These are phyloP conservation scores for Neopestalotiopsis sp. DNA, from an alignment of 2,329 filamentous ascomycete genomes.

Conservation along the genomic window DNA sequence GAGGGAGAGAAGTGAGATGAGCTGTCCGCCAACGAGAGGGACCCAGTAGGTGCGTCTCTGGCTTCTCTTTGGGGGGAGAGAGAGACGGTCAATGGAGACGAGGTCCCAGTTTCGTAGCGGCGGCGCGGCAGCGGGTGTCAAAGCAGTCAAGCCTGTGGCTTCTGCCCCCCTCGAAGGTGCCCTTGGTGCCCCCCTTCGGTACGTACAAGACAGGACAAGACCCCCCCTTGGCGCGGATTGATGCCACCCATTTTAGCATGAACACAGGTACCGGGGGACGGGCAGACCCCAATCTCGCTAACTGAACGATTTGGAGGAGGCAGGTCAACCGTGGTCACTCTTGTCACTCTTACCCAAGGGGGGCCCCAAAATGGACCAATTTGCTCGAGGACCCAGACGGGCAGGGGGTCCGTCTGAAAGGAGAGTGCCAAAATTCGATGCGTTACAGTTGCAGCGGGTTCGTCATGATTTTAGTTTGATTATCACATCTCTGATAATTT, in stretches of 20 bases:
- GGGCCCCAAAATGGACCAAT: constrained; percentile 13
- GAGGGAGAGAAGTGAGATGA: constrained; percentile 21
- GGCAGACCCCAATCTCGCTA: constrained; percentile 47
- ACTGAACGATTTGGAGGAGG: constrained; percentile 28
- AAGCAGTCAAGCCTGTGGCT: neutral
- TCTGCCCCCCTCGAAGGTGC: neutral
- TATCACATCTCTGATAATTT: constrained; percentile 16
- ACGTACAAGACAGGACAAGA: neutral
- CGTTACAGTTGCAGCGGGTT: constrained; percentile 16
- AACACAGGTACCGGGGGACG: constrained; percentile 30
- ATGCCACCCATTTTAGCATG: constrained; percentile 29
- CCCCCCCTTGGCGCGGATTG: constrained; percentile 21
- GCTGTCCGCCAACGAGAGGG: constrained; percentile 19
- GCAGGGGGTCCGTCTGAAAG: constrained; percentile 14
- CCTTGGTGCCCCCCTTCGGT: neutral
- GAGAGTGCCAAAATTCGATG: constrained; percentile 12
- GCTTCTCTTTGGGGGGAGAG: neutral
- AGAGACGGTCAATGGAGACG: neutral
- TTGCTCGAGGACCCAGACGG: constrained; percentile 10
- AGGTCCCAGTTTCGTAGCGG: neutral
- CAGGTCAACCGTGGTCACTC: neutral
- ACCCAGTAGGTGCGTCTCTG: constrained; percentile 3
- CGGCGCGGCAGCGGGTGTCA: neutral
- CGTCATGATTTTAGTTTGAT: constrained; percentile 17
- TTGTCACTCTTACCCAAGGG: constrained; percentile 1